phyloP scores from a whole-genome alignment of 495 filamentous ascomycete species.

The Lophiotrema nucula region DNA sequence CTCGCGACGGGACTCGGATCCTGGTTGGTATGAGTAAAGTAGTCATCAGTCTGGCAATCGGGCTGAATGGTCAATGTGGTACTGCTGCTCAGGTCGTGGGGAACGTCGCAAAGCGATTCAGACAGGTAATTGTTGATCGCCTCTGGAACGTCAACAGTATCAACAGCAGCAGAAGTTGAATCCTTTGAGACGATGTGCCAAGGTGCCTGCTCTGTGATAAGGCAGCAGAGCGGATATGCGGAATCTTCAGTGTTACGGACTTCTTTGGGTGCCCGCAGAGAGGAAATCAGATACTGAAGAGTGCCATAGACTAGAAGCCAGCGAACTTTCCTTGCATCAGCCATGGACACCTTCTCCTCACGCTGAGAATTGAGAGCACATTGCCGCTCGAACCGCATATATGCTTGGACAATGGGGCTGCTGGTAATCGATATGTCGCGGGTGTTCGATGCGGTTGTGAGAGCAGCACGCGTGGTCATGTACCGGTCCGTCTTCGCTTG shows the following conservation, averaged over 20 bases:
- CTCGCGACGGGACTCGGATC: constrained; percentile 4
- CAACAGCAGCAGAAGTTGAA: constrained; percentile 2
- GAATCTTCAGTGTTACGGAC: constrained; percentile 38
- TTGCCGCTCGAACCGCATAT: constrained; percentile 48
- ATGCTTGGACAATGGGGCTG: constrained; percentile 45
- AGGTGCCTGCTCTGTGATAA: constrained; percentile 32
- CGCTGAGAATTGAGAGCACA: constrained; percentile 37
- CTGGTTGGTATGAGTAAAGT: constrained; percentile 36
- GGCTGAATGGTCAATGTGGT: constrained; percentile 36
- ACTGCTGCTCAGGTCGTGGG: background rate
- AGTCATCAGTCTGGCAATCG: constrained; percentile 43
- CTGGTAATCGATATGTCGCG: constrained; percentile 34
- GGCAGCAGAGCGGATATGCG: constrained; percentile 41
- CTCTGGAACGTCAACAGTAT: constrained; percentile 19
- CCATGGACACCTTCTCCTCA: constrained; percentile 44
- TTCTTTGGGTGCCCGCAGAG: constrained; percentile 40
- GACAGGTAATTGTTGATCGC: constrained; percentile 14
- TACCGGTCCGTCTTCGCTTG: constrained; percentile 37
- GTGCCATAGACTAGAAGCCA: constrained; percentile 74
- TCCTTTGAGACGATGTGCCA: constrained; percentile 28
- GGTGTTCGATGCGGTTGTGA: constrained; percentile 46
- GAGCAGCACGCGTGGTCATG: constrained; percentile 34
- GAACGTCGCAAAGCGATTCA: constrained; percentile 1
- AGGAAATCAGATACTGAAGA: constrained; percentile 54
- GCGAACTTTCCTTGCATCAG: constrained; percentile 49